Evolutionary conservation across 495 filamentous ascomycete genomes (phyloP).

Genomic region (Tetracladium setigerum): DNA sequence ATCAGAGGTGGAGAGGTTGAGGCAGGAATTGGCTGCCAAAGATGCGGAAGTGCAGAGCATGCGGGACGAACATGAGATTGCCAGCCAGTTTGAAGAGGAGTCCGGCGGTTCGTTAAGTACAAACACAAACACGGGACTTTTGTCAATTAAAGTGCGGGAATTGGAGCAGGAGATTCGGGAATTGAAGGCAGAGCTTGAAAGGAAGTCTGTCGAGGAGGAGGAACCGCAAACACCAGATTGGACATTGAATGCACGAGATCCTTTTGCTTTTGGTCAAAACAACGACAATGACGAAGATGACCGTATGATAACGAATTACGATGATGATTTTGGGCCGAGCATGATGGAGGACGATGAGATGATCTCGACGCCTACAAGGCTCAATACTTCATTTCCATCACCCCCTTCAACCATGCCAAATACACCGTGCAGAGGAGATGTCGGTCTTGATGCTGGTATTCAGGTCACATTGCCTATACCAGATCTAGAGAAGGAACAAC

Average conservation of each 20-base stretch:
- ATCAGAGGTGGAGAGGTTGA: conserved; percentile 39
- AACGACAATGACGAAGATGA: conserved; percentile 28
- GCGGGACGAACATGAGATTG: conserved; percentile 19
- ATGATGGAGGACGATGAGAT: conserved; percentile 21
- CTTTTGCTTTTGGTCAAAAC: conserved; percentile 24
- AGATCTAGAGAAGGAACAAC: conserved; percentile 33
- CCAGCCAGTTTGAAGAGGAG: conserved; percentile 18
- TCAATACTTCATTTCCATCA: conserved; percentile 36
- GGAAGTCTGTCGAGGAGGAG: conserved; percentile 8
- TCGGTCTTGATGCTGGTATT: conserved; percentile 11
- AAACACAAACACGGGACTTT: neutral
- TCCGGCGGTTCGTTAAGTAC: conserved; percentile 6
- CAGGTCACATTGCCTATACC: conserved; percentile 28
- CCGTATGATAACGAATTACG: conserved; percentile 20
- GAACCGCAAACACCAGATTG: conserved; percentile 27
- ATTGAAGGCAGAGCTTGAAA: conserved; percentile 16
- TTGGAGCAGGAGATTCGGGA: conserved; percentile 14
- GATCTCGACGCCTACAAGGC: conserved; percentile 19
- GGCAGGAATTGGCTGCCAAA: conserved; percentile 42
- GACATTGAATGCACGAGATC: conserved; percentile 34
- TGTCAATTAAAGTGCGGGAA: conserved; percentile 13
- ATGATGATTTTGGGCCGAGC: conserved; percentile 18
- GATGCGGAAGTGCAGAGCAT: conserved; percentile 37
- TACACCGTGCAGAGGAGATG: conserved; percentile 25
- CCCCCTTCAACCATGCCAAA: conserved; percentile 31